Conservation (phyloP, 768 basidiomycete species). For the Tylopilus felleus region DNA sequence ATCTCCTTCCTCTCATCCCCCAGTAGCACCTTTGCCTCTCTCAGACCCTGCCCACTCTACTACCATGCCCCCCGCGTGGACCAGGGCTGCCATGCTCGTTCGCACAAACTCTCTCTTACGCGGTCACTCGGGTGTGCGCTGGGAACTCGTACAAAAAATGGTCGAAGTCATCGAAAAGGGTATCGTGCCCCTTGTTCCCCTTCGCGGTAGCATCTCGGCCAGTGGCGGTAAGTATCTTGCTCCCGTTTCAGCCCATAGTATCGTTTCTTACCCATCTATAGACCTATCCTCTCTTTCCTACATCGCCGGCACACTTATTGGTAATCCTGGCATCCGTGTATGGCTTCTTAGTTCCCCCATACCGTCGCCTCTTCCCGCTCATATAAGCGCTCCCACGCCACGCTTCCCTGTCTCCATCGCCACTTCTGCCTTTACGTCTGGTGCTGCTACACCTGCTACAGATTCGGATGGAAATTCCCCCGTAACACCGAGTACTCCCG, state of each 20-base stretch:
- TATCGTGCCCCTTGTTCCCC: constrained; percentile 75
- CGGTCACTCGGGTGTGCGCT: constrained; percentile 83
- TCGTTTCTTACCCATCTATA: constrained; percentile 22
- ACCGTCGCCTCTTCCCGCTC: constrained; percentile 1
- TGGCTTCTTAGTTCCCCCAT: constrained; percentile 42
- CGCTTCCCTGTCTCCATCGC: constrained; percentile 4
- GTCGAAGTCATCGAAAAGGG: constrained; percentile 64
- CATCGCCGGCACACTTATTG: constrained; percentile 76
- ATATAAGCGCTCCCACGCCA: constrained; percentile 15
- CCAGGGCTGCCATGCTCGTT: constrained; percentile 81
- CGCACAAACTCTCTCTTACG: constrained; percentile 88
- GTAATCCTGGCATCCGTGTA: constrained; percentile 76
- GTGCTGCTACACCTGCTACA: constrained; percentile 17
- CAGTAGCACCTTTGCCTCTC: constrained; percentile 50
- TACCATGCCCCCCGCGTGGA: constrained; percentile 85
- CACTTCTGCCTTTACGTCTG: constrained; percentile 8
- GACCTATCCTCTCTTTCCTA: constrained; percentile 81
- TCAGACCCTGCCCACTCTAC: constrained; percentile 63
- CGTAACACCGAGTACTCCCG: constrained; percentile 40
- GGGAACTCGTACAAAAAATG: constrained; percentile 79
- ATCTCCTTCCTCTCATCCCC: background rate
- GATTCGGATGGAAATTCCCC: constrained; percentile 40
- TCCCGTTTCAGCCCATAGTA: background rate
- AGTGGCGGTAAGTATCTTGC: constrained; percentile 57
- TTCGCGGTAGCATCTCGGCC: constrained; percentile 81